phyloP scores from a whole-genome alignment of 768 basidiomycete genomes.

The Leccinum olivaceopallidum region DNA sequence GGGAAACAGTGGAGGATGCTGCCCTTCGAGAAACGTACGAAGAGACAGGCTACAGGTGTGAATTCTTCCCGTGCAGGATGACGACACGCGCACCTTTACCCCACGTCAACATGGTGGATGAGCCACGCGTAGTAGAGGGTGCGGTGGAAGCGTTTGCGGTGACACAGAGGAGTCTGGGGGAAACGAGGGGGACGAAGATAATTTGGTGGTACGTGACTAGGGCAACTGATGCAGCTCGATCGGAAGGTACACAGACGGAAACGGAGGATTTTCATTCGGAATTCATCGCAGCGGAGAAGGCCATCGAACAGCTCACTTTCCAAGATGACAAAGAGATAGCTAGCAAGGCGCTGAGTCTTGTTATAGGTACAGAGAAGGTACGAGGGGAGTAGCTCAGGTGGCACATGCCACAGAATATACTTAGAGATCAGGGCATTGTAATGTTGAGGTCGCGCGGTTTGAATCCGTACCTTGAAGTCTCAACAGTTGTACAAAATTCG shows the following conservation, averaged over 20 bases:
- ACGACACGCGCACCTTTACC: slow-evolving; percentile 55
- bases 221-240: slow-evolving; percentile 35
- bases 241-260: slow-evolving; percentile 44
- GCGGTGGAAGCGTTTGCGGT: slow-evolving; percentile 40
- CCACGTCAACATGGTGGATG: slow-evolving; percentile 38
- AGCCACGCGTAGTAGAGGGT: slow-evolving; percentile 16
- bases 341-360: slow-evolving; percentile 39
- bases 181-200: slow-evolving; percentile 39
- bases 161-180: slow-evolving; percentile 26
- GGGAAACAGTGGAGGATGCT: slow-evolving; percentile 49
- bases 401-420: not conserved
- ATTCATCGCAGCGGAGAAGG: slow-evolving; percentile 39
- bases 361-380: slow-evolving; percentile 12
- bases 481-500: no score
- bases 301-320: slow-evolving; percentile 38
- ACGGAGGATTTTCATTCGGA: slow-evolving; percentile 42
- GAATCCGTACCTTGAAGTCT: not conserved
- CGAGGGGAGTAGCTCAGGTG: not conserved
- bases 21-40: slow-evolving; percentile 65
- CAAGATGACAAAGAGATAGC: slow-evolving; percentile 41
- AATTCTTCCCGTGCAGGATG: slow-evolving; percentile 49
- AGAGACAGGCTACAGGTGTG: slow-evolving; percentile 62
- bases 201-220: slow-evolving; percentile 54
- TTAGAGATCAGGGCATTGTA: not conserved
- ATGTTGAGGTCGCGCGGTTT: not conserved